These are phyloP conservation scores for Malassezia obtusa DNA, from an alignment of 1,284 basidiomycete species.

Conservation along the genomic window DNA sequence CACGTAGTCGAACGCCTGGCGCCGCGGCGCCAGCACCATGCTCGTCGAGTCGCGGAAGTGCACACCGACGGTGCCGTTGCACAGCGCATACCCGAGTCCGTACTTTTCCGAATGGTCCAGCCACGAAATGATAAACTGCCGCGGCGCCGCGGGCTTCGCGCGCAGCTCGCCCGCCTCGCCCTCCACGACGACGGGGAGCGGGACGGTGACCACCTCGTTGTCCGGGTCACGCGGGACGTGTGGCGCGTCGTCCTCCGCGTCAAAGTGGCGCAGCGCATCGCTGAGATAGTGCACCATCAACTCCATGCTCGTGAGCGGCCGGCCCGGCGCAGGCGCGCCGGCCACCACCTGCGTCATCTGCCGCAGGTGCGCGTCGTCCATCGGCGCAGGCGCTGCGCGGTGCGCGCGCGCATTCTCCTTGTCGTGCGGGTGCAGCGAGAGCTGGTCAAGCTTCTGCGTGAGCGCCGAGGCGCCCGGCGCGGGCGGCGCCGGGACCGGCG, in stretches of 20 bases:
- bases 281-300: conserved; percentile 58
- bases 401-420: conserved; percentile 29
- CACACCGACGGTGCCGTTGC: conserved; percentile 84
- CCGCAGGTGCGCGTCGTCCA: conserved; percentile 25
- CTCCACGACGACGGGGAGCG: conserved; percentile 14
- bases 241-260: conserved; percentile 50
- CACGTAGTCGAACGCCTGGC: conserved; percentile 54
- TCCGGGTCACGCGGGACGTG: conserved; percentile 50
- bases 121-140: conserved; percentile 90
- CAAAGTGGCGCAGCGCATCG: conserved; percentile 61
- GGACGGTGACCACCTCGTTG: conserved; percentile 12
- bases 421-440: conserved; percentile 18
- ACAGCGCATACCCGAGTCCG: conserved; percentile 93
- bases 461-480: conserved; percentile 12
- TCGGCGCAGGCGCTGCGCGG: not conserved
- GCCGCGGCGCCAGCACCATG: conserved; percentile 71
- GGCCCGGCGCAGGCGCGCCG: conserved; percentile 3
- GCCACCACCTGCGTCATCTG: conserved; percentile 32
- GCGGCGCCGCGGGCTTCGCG: conserved; percentile 57
- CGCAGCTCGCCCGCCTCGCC: conserved; percentile 49
- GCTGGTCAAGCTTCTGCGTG: conserved; percentile 20
- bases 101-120: conserved; percentile 98
- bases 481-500: conserved; percentile 10
- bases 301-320: conserved; percentile 23
- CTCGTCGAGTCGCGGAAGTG: conserved; percentile 92